These are phyloP conservation scores for Cyberlindnera euphorbiiphila DNA, from an alignment of 805 yeast species.

Conservation along the genomic window DNA sequence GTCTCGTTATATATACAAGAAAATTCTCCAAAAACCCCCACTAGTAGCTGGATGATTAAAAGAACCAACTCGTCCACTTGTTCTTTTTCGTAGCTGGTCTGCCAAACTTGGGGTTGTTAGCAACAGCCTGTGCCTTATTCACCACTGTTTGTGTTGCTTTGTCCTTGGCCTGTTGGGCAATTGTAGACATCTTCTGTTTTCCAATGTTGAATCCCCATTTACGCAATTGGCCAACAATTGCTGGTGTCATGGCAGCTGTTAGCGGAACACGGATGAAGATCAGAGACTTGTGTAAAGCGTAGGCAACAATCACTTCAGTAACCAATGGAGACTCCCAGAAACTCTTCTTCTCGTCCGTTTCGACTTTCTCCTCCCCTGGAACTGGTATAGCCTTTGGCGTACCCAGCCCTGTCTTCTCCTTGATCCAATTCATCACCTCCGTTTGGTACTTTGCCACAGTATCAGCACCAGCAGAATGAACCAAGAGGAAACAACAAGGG, in stretches of 20 bases:
- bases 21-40: too few relatives aligned
- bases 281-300: slow-evolving; percentile 87
- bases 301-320: slow-evolving; percentile 87
- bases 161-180: slow-evolving; percentile 33
- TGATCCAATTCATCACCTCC: slow-evolving; percentile 42
- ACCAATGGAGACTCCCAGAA: slow-evolving; percentile 42
- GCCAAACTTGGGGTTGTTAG: slow-evolving; percentile 47
- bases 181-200: slow-evolving; percentile 40
- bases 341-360: slow-evolving; percentile 13
- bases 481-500: slow-evolving; percentile 77
- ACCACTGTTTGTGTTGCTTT: slow-evolving; percentile 30
- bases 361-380: slow-evolving; percentile 10
- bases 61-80: slow-evolving; percentile 60
- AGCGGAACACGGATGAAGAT: slow-evolving; percentile 81
- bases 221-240: slow-evolving; percentile 60
- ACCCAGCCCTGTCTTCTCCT: slow-evolving; percentile 51
- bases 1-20: slow-evolving; percentile 1
- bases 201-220: slow-evolving; percentile 81
- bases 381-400: slow-evolving; percentile 24
- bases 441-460: slow-evolving; percentile 66
- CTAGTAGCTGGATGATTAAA: too few relatives aligned
- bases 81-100: slow-evolving; percentile 46
- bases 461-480: slow-evolving; percentile 86
- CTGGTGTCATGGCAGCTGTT: slow-evolving; percentile 89
- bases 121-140: slow-evolving; percentile 34